These are phyloP conservation scores for Podaxis sp. DNA, from an alignment of 768 basidiomycete genomes.

Conservation along the genomic window DNA sequence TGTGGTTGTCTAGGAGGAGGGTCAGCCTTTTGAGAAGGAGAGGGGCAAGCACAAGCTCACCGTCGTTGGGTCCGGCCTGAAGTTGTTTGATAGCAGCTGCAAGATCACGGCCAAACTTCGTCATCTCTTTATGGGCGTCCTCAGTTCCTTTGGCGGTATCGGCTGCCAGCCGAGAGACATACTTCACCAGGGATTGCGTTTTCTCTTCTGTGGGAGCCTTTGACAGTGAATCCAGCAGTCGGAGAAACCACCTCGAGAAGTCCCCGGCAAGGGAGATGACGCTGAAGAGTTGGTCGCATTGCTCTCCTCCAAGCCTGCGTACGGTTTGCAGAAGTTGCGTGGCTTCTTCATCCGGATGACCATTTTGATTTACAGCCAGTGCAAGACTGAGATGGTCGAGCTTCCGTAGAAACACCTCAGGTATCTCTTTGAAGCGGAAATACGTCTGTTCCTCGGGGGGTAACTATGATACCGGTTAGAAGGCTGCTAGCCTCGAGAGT, in stretches of 20 bases:
- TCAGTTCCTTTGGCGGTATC: background rate
- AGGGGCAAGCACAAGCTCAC: background rate
- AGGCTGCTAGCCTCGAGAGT: background rate
- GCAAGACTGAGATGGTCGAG: background rate
- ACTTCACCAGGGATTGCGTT: background rate
- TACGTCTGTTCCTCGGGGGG: background rate
- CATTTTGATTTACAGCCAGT: background rate
- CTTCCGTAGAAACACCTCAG: background rate
- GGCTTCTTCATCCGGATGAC: background rate
- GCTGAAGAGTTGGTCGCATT: background rate
- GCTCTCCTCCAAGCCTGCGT: background rate
- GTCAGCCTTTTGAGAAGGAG: background rate
- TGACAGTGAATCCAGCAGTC: background rate
- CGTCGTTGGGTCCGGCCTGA: too few relatives aligned
- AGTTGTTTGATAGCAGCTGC: background rate
- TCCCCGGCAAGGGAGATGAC: background rate
- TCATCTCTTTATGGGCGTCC: background rate
- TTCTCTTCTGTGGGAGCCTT: background rate
- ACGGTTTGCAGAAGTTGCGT: background rate
- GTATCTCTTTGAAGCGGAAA: background rate
- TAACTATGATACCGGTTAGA: background rate
- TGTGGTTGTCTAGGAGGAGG: background rate
- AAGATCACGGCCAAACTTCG: background rate
- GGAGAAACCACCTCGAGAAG: background rate
- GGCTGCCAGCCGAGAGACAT: background rate